A percentile compares a stretch with the other conserved stretches of the same genome.
Conservation (phyloP, 2,329 filamentous ascomycete genomes). For the Aspergillus ustus region DNA sequence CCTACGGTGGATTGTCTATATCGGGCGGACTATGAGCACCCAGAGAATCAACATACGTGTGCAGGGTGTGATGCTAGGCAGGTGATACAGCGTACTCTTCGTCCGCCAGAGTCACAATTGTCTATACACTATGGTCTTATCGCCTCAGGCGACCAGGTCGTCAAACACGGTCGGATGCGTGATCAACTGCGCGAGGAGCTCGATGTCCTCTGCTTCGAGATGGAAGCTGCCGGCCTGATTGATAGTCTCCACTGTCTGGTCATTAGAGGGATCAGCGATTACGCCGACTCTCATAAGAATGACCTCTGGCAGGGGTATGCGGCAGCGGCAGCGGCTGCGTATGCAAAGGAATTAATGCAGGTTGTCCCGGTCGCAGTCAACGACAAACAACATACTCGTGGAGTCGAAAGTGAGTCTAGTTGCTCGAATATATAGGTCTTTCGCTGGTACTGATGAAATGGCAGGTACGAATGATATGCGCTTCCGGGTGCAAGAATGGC, state of each 20-base stretch:
- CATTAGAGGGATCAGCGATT: conserved; percentile 1
- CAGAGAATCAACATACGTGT: neutral
- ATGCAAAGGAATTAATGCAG: conserved; percentile 5
- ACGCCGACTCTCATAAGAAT: conserved; percentile 6
- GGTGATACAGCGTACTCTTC: neutral
- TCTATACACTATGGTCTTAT: conserved; percentile 25
- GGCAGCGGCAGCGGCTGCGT: neutral
- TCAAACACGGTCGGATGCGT: conserved; percentile 1
- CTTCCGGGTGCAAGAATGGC: neutral
- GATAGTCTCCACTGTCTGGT: neutral
- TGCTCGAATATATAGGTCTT: neutral
- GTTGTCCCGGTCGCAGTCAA: neutral
- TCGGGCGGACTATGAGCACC: conserved; percentile 4
- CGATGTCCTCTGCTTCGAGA: conserved; percentile 1
- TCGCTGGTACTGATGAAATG: neutral
- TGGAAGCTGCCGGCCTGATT: neutral
- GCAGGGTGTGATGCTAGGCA: neutral
- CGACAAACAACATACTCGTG: neutral
- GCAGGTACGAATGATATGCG: neutral
- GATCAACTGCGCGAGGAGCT: neutral
- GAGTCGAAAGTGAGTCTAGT: neutral
- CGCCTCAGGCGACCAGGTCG: conserved; percentile 25
- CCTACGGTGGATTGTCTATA: neutral
- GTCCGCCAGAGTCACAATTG: neutral
- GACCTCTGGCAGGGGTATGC: conserved; percentile 1